Evolutionary conservation across 2,329 filamentous ascomycete genomes (phyloP).

Genomic region (Rhynchosporium agropyri): DNA sequence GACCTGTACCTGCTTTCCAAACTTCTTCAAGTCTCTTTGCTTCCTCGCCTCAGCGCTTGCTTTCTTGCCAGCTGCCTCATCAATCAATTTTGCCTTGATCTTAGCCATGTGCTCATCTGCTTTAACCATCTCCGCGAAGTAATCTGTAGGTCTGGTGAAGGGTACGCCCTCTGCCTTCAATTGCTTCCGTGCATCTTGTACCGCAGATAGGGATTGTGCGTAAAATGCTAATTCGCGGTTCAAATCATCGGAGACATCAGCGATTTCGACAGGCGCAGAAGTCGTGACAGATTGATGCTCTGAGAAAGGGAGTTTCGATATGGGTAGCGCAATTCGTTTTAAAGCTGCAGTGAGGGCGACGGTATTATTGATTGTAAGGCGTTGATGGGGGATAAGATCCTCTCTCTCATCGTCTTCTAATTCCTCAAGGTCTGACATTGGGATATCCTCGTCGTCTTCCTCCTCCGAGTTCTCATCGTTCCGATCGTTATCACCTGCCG

Average conservation of each 20-base stretch:
- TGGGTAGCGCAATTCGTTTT: conserved; percentile 75
- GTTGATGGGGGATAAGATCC: conserved; percentile 86
- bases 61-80: conserved; percentile 91
- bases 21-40: conserved; percentile 96
- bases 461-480: conserved; percentile 56
- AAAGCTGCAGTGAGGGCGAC: conserved; percentile 79
- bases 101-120: conserved; percentile 97
- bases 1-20: conserved; percentile 96
- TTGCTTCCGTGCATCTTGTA: conserved; percentile 69
- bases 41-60: conserved; percentile 88
- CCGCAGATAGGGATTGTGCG: conserved; percentile 82
- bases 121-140: conserved; percentile 99
- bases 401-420: conserved; percentile 77
- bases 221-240: conserved; percentile 93
- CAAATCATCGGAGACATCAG: conserved; percentile 87
- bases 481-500: conserved; percentile 51
- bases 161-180: conserved; percentile 81
- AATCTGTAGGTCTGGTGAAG: conserved; percentile 89
- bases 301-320: conserved; percentile 73
- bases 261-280: conserved; percentile 68
- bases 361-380: conserved; percentile 97
- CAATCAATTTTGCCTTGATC: conserved; percentile 89
- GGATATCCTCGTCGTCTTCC: conserved; percentile 83
- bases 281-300: conserved; percentile 79
- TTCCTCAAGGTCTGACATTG: conserved; percentile 84